Evolutionary conservation across 345 rosid species (phyloP).

Genomic region (Citrus reticulata): DNA sequence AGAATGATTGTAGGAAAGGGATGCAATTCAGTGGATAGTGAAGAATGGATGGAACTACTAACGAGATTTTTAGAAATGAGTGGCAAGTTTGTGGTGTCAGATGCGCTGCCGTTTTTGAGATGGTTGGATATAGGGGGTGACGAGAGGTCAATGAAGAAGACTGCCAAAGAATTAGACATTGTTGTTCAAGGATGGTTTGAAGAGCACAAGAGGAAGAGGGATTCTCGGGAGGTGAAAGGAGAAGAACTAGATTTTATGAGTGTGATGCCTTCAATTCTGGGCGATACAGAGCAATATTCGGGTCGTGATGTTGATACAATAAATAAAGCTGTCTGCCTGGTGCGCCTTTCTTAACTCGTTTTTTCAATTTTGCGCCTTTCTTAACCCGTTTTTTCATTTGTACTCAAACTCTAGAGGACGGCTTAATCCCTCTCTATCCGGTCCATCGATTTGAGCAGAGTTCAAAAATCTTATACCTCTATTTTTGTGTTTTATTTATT

Average conservation of each 20-base stretch:
- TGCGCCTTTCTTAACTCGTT: neutral
- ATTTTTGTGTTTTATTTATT: too few species aligned
- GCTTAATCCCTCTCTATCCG: too few species aligned
- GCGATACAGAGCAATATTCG: neutral
- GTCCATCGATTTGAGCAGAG: too few species aligned
- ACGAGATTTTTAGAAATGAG: neutral
- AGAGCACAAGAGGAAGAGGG: conserved; percentile 34
- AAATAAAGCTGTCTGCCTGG: neutral
- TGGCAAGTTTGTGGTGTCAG: conserved; percentile 24
- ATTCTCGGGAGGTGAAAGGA: neutral
- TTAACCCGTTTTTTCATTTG: too few species aligned
- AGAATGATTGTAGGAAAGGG: conserved; percentile 21
- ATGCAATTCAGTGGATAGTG: neutral
- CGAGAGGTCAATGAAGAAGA: conserved; percentile 29
- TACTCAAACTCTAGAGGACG: too few species aligned
- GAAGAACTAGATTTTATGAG: conserved; percentile 32
- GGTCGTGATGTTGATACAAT: too few species aligned
- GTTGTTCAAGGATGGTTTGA: conserved; percentile 27
- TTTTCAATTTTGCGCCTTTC: too few species aligned
- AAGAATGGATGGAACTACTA: conserved; percentile 8
- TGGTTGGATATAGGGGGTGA: conserved; percentile 33
- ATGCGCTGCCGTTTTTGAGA: conserved; percentile 30
- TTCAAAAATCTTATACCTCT: too few species aligned
- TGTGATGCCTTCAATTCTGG: conserved; percentile 2
- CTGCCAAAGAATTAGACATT: conserved; percentile 17